These are phyloP conservation scores for Peniophora sp. DNA, from an alignment of 1,284 basidiomycete genomes.

Conservation along the genomic window DNA sequence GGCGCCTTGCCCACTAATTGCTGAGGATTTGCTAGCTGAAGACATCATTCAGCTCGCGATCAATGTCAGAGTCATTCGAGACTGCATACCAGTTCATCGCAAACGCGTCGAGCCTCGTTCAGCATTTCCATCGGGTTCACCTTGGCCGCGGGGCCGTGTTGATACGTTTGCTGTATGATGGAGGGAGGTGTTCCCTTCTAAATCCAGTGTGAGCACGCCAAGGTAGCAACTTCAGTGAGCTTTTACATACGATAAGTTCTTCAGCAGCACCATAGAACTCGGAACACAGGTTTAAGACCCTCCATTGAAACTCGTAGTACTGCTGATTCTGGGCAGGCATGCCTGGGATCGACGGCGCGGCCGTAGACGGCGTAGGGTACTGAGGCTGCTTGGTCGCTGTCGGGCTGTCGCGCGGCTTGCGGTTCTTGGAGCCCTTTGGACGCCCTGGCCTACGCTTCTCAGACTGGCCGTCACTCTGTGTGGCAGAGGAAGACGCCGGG, in stretches of 20 bases:
- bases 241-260: conserved; percentile 62
- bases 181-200: conserved; percentile 68
- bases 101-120: conserved; percentile 66
- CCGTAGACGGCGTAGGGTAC: conserved; percentile 26
- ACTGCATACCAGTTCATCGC: conserved; percentile 58
- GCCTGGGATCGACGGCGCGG: conserved; percentile 15
- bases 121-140: conserved; percentile 68
- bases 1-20: conserved; percentile 55
- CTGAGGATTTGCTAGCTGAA: conserved; percentile 61
- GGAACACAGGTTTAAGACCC: conserved; percentile 68
- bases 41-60: conserved; percentile 6
- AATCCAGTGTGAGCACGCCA: conserved; percentile 9
- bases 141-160: conserved; percentile 57
- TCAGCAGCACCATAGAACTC: conserved; percentile 81
- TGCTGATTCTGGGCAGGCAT: conserved; percentile 61
- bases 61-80: conserved; percentile 2
- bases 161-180: conserved; percentile 73
- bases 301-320: conserved; percentile 81
- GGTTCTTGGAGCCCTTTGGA: conserved; percentile 69
- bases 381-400: conserved; percentile 29
- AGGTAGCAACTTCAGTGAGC: conserved; percentile 1
- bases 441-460: conserved; percentile 64
- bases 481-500: conserved; percentile 3
- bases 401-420: conserved; percentile 35
- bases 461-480: conserved; percentile 19